A percentile compares a stretch with the other conserved stretches of the same genome.
phyloP scores from a whole-genome alignment of 2,329 filamentous ascomycete genomes.

The Botrytis deweyae region DNA sequence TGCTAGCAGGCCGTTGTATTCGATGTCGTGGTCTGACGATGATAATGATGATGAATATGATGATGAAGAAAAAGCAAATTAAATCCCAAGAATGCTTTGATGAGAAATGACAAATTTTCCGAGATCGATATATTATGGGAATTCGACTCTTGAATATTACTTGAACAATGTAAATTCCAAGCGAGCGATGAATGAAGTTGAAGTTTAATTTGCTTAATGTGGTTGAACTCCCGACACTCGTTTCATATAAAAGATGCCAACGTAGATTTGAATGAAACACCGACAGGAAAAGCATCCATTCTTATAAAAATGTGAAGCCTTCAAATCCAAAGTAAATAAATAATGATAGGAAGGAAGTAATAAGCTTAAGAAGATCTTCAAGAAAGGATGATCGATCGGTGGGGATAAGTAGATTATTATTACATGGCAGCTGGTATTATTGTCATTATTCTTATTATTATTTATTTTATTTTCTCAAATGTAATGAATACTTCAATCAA shows the following conservation, averaged over 20 bases:
- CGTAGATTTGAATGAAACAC: neutral
- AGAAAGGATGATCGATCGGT: neutral
- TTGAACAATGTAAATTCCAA: neutral
- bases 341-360: neutral
- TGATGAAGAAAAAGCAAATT: neutral
- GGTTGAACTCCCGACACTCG: neutral
- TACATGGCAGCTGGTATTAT: neutral
- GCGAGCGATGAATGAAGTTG: neutral
- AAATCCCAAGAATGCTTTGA: neutral
- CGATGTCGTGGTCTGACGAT: neutral
- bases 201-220: constrained; percentile 1
- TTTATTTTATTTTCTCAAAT: neutral
- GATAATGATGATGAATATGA: neutral
- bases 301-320: constrained; percentile 8
- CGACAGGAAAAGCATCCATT: constrained; percentile 15
- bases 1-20: neutral
- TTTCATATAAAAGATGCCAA: constrained; percentile 5
- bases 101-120: neutral
- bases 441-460: neutral
- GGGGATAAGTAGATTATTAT: constrained; percentile 7
- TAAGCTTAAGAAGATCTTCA: neutral
- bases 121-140: neutral
- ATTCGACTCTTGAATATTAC: neutral
- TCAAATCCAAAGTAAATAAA: neutral
- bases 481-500: neutral